Conservation (phyloP, 371 early-diverging fungal genomes). For the Spraguea lophii region DNA sequence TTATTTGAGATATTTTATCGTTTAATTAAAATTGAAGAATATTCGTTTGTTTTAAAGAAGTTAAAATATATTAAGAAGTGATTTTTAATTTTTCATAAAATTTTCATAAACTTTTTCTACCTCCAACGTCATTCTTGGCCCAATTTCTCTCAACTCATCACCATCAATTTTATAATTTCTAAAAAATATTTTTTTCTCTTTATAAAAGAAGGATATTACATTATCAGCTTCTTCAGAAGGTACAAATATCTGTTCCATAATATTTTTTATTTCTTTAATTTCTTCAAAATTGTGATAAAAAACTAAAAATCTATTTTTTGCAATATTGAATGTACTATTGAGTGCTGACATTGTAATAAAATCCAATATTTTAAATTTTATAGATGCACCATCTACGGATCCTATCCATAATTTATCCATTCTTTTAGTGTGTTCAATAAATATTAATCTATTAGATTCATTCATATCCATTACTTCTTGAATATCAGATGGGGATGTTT, state of each 20-base stretch:
- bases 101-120: slow-evolving; percentile 15
- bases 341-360: slow-evolving; percentile 15
- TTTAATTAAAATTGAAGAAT: too few relatives aligned
- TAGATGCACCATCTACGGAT: slow-evolving; percentile 6
- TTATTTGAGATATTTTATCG: too few relatives aligned
- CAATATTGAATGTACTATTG: slow-evolving; percentile 15
- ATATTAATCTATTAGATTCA: slow-evolving; percentile 19
- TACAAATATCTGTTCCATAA: slow-evolving; percentile 14
- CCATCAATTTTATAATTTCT: slow-evolving; percentile 20
- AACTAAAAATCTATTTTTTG: slow-evolving; percentile 18
- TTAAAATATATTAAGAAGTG: too few relatives aligned
- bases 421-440: slow-evolving; percentile 28
- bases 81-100: too few relatives aligned
- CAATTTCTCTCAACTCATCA: slow-evolving; percentile 26
- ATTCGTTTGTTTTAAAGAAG: too few relatives aligned
- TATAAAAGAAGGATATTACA: slow-evolving; percentile 25
- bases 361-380: slow-evolving; percentile 13
- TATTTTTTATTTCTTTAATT: slow-evolving; percentile 6
- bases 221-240: slow-evolving; percentile 13
- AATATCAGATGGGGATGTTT: slow-evolving; percentile 8
- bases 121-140: slow-evolving; percentile 31
- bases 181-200: slow-evolving; percentile 17
- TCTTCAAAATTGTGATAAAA: slow-evolving; percentile 34
- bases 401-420: slow-evolving; percentile 20
- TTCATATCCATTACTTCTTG: slow-evolving; percentile 17